A percentile compares a stretch with the other conserved stretches of the same genome.
These are phyloP conservation scores for Ganoderma multipileum DNA, from an alignment of 1,284 basidiomycete genomes.

Conservation along the genomic window DNA sequence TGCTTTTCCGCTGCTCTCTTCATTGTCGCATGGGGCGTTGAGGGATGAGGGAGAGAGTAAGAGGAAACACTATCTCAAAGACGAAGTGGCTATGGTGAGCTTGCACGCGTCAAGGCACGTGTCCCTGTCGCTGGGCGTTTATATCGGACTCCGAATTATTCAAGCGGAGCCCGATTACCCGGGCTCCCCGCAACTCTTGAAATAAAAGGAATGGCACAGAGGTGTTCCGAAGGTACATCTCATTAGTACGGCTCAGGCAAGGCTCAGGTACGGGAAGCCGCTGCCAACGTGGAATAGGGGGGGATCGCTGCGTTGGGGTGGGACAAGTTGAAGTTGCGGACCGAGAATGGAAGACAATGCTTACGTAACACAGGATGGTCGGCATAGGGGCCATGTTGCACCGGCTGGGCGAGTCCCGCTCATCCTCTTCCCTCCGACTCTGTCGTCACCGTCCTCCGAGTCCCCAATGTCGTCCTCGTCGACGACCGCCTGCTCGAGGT, in stretches of 20 bases:
- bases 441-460: slow-evolving; percentile 8
- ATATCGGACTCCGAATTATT: slow-evolving; percentile 2
- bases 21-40: slow-evolving; percentile 45
- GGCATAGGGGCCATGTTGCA: slow-evolving; percentile 11
- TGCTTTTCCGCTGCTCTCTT: slow-evolving; percentile 82
- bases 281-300: neutral
- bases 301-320: slow-evolving; percentile 3
- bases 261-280: neutral
- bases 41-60: neutral
- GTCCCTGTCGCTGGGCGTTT: neutral
- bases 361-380: neutral
- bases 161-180: neutral
- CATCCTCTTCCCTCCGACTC: slow-evolving; percentile 14
- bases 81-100: neutral
- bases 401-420: slow-evolving; percentile 2
- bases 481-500: slow-evolving; percentile 56
- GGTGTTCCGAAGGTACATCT: neutral
- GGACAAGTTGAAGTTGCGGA: neutral
- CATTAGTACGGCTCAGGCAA: neutral
- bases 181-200: no score
- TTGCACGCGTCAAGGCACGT: slow-evolving; percentile 6
- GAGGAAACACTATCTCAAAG: neutral
- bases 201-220: neutral
- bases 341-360: neutral
- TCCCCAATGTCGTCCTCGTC: slow-evolving; percentile 59